Evolutionary conservation across 2,329 filamentous ascomycete genomes (phyloP).

Genomic region (Davidsoniella virescens): DNA sequence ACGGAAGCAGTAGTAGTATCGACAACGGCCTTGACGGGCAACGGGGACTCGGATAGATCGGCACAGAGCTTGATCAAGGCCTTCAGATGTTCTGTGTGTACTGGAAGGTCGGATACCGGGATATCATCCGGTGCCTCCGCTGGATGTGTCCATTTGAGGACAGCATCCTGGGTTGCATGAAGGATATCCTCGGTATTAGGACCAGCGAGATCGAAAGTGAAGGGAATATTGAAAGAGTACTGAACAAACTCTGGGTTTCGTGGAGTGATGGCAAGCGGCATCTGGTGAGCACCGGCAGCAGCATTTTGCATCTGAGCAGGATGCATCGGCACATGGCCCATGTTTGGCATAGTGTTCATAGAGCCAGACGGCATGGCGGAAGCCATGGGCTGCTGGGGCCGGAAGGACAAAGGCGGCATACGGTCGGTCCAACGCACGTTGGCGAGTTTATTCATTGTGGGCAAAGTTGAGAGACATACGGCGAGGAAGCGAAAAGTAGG

Average conservation of each 20-base stretch:
- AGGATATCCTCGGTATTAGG: constrained; percentile 91
- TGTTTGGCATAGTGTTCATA: constrained; percentile 11
- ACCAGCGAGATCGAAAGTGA: constrained; percentile 78
- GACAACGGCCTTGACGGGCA: constrained; percentile 70
- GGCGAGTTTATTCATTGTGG: constrained; percentile 53
- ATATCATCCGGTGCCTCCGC: constrained; percentile 72
- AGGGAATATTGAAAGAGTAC: constrained; percentile 94
- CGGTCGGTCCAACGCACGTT: constrained; percentile 58
- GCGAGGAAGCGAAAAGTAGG: constrained; percentile 3
- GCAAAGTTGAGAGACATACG: constrained; percentile 9
- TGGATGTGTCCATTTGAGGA: constrained; percentile 85
- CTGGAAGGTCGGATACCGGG: constrained; percentile 76
- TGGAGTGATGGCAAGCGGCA: constrained; percentile 9
- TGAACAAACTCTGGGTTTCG: constrained; percentile 34
- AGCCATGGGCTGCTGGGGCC: constrained; percentile 9
- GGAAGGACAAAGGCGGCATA: constrained; percentile 25
- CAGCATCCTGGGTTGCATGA: constrained; percentile 74
- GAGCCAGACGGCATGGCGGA: constrained; percentile 3
- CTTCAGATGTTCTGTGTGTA: constrained; percentile 75
- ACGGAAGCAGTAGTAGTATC: constrained; percentile 61
- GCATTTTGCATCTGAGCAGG: constrained; percentile 21
- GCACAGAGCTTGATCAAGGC: constrained; percentile 65
- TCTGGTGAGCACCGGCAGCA: constrained; percentile 7
- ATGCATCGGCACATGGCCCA: constrained; percentile 24
- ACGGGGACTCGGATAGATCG: constrained; percentile 53